Conservation (phyloP, 257 asterid species). For the Primulina eburnea region DNA sequence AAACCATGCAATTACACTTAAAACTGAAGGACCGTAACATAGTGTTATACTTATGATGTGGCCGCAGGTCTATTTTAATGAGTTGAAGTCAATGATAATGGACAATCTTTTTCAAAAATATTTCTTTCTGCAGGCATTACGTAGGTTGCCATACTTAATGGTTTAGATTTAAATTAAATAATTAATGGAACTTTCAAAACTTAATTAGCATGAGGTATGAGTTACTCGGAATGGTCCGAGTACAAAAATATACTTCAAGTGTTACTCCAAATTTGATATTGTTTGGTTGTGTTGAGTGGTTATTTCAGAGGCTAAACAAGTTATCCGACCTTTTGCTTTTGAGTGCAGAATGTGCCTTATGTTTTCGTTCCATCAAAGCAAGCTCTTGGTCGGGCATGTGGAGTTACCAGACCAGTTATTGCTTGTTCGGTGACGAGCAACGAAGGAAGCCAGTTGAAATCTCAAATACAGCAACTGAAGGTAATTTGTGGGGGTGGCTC, state of each 20-base stretch:
- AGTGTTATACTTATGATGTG: too few species aligned
- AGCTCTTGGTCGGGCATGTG: slow-evolving; percentile 88
- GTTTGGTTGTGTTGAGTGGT: too few species aligned
- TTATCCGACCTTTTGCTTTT: background rate
- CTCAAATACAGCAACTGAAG: slow-evolving; percentile 80
- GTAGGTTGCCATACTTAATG: background rate
- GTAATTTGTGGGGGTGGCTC: slow-evolving; percentile 26
- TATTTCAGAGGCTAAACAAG: background rate
- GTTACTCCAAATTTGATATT: background rate
- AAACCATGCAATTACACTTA: background rate
- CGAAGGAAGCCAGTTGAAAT: slow-evolving; percentile 83
- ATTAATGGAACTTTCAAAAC: background rate
- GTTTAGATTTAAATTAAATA: background rate
- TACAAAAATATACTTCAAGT: background rate
- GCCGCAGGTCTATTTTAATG: too few species aligned
- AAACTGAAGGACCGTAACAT: too few species aligned
- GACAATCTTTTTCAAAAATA: background rate
- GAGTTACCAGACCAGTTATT: slow-evolving; percentile 65
- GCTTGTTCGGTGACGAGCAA: slow-evolving; percentile 86
- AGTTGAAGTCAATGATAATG: background rate
- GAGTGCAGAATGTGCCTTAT: slow-evolving; percentile 44
- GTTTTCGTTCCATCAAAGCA: slow-evolving; percentile 45
- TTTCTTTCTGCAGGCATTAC: background rate
- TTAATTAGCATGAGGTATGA: background rate
- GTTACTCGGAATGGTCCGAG: too few species aligned